These are phyloP conservation scores for Cryptococcus sp. DNA, from an alignment of 1,284 basidiomycete genomes.

Conservation along the genomic window DNA sequence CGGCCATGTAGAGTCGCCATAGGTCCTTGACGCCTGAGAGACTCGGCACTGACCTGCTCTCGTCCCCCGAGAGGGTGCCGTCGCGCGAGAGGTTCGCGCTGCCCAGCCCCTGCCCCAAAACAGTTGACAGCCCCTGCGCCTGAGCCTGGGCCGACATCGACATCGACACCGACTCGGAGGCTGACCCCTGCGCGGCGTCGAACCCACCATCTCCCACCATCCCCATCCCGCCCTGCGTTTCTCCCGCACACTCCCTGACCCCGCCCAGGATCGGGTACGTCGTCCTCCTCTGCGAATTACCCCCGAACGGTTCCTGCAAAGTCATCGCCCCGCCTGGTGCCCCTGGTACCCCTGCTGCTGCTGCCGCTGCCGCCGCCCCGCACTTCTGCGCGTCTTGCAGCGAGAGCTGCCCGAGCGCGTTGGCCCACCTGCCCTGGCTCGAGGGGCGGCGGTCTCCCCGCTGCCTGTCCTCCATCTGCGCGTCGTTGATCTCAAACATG, in stretches of 20 bases:
- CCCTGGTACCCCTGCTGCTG: no score
- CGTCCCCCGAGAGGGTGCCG: no score
- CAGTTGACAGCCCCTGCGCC: no score
- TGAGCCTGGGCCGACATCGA: no score
- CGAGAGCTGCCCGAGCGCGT: conserved; percentile 40
- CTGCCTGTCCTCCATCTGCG: conserved; percentile 1
- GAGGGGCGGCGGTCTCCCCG: conserved; percentile 26
- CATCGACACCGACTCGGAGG: no score
- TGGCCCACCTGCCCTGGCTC: conserved; percentile 38
- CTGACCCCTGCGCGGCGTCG: no score
- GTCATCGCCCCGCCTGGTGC: no score
- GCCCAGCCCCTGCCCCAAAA: no score
- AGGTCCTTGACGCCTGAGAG: conserved; percentile 40
- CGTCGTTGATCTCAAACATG: conserved; percentile 10
- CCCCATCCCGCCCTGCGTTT: no score
- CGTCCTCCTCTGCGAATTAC: conserved; percentile 7
- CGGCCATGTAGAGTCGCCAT: conserved; percentile 44
- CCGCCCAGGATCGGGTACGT: conserved; percentile 22
- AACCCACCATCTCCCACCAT: no score
- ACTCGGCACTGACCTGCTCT: conserved; percentile 16
- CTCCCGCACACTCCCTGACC: neutral
- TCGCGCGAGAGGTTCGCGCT: no score
- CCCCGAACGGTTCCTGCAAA: no score
- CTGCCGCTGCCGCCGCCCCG: neutral
- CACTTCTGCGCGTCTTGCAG: conserved; percentile 28